Base-by-base conservation (phyloP, 768 basidiomycete genomes). In the Xerocomellus dryophilus region DNA sequence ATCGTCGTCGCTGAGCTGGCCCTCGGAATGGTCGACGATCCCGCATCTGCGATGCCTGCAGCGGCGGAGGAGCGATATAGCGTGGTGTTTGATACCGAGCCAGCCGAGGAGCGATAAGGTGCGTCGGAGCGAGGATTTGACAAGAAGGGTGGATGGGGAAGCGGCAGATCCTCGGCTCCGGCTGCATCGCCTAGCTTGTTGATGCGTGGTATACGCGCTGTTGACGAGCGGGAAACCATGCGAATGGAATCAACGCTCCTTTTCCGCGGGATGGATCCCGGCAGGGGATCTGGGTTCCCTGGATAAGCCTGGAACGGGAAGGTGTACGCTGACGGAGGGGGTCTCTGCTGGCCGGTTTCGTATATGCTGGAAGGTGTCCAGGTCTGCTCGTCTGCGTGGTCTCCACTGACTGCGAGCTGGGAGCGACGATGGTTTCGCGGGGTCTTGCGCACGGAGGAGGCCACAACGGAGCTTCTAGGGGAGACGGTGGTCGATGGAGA, bases 241-340 rank as follows among this genome's bases (percentile, higher is more conserved):
- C 57, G 63, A 18, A 74, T 63, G 45, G 71, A 74, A 27, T 78
- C 80, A 25, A 70, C 58, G 44, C 80, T 81, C n/a, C 67, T 56
- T 40, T 73, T 74, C 8, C 78, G 73, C 14, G 74, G 73, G 68
- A 81, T 75, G 43, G 78, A 64, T 17, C 71, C 61, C 1, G 74
- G 74, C 14, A 78, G 72, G 0, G 84, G 82, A 62, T 86, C 86
- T 9, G 85, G 82, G 65, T 85, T 87, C 15, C 85, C 84, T 0
- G 80, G 75, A 62, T 87, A 78, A 0, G 80, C 77, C 63, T 85
- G 81, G 74, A 83, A 85, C 14, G 84, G 84, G 58, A 61, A 74
- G 15, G 59, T 32, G 55, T 71, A 80, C 1, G 77, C 60, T 0
- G 76, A 77, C 0, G 79, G 79, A 0, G 77, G 78, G 4, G 73